These are phyloP conservation scores for Aureobasidium sp. DNA, from an alignment of 2,329 filamentous ascomycete genomes.

Conservation along the genomic window DNA sequence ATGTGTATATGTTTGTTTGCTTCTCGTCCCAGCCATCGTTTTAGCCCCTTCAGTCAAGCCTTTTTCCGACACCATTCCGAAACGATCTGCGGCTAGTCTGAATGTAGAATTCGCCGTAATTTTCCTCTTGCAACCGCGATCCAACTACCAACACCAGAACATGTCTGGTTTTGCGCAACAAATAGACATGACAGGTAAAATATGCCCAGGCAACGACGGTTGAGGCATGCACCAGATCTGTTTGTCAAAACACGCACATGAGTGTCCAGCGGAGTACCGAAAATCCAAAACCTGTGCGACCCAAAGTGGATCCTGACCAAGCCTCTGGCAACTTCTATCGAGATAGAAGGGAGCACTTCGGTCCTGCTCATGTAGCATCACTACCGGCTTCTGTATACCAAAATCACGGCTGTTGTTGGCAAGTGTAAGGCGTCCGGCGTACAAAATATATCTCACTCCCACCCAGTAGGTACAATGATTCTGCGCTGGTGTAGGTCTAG, in stretches of 20 bases:
- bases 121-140: not conserved
- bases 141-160: not conserved
- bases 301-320: not conserved
- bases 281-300: not conserved
- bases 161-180: not conserved
- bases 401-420: slow-evolving; percentile 5
- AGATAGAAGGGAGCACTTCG: slow-evolving; percentile 6
- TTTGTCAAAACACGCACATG: not conserved
- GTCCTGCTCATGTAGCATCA: not conserved
- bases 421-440: not conserved
- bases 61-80: not conserved
- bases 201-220: not conserved
- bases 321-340: slow-evolving; percentile 7
- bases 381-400: not conserved
- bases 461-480: not conserved
- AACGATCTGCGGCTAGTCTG: not conserved
- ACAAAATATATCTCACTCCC: not conserved
- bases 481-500: not conserved
- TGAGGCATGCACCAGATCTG: not conserved
- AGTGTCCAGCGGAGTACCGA: not conserved
- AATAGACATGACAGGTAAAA: not conserved
- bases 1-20: not conserved
- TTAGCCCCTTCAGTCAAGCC: not conserved
- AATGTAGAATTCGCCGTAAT: not conserved
- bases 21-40: not conserved